Evolutionary conservation across 305 asterid species (phyloP).

Genomic region (Solanum hybrid): DNA sequence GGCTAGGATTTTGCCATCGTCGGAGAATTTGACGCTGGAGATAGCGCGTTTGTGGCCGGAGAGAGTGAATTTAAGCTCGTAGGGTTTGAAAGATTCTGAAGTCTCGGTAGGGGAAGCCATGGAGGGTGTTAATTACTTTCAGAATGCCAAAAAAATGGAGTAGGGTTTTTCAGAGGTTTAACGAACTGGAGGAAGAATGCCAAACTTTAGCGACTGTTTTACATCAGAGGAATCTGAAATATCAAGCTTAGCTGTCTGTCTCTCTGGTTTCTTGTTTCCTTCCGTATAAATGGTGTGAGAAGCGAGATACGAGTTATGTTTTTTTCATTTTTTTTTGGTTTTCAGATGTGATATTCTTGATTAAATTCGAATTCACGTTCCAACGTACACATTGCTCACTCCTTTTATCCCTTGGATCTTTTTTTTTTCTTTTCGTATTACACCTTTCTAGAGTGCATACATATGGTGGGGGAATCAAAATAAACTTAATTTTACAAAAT

Average conservation of each 20-base stretch:
- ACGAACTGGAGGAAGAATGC: background rate
- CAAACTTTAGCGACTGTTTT: background rate
- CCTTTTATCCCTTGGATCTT: background rate
- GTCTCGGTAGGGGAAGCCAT: conserved; percentile 36
- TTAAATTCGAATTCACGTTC: background rate
- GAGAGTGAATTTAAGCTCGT: conserved; percentile 54
- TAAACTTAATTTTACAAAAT: background rate
- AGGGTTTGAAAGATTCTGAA: conserved; percentile 55
- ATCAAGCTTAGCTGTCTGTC: background rate
- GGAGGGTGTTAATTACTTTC: background rate
- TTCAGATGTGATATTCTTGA: too few species aligned
- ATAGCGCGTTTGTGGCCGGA: conserved; percentile 70
- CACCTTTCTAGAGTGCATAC: background rate
- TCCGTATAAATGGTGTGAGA: background rate
- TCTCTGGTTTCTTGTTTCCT: background rate
- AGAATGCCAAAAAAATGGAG: background rate
- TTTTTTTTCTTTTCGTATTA: background rate
- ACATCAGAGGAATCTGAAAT: background rate
- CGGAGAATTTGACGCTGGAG: conserved; percentile 81
- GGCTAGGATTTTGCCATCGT: conserved; percentile 66
- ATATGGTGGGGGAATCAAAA: background rate
- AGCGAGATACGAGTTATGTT: background rate
- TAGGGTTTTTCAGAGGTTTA: background rate
- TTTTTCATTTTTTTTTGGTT: too few species aligned
- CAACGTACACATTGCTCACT: background rate